A percentile compares a stretch with the other conserved stretches of the same genome.
These are phyloP conservation scores for Ramaria sp. DNA, from an alignment of 768 basidiomycete species.

Conservation along the genomic window DNA sequence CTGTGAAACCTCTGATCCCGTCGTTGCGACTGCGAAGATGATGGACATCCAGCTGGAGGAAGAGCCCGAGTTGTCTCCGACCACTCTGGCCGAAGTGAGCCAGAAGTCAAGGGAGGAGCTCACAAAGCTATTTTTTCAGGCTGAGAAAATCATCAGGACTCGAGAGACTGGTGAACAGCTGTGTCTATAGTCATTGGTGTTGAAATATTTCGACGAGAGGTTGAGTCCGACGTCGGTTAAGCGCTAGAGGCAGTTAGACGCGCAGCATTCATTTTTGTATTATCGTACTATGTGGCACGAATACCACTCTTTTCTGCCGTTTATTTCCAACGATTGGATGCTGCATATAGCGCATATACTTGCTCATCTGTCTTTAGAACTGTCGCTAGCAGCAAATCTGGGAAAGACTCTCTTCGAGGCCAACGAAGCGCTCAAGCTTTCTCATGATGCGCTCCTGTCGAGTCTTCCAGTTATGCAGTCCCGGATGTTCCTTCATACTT, in stretches of 20 bases:
- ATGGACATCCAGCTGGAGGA: slow-evolving; percentile 10
- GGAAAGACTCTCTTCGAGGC: slow-evolving; percentile 61
- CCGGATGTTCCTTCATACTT: slow-evolving; percentile 13
- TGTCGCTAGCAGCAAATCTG: slow-evolving; percentile 54
- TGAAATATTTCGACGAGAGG: too few relatives aligned
- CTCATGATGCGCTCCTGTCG: slow-evolving; percentile 61
- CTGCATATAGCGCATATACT: not conserved
- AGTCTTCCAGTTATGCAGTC: slow-evolving; percentile 42
- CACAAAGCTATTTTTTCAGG: slow-evolving; percentile 55
- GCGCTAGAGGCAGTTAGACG: too few relatives aligned
- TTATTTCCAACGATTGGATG: too few relatives aligned
- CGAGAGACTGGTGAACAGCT: slow-evolving; percentile 58
- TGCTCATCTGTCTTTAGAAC: slow-evolving; percentile 32
- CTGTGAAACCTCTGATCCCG: slow-evolving; percentile 14
- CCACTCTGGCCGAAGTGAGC: slow-evolving; percentile 9
- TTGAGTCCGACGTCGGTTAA: too few relatives aligned
- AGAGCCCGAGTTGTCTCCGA: not conserved
- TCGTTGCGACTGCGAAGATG: slow-evolving; percentile 11
- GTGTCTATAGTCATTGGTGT: not conserved
- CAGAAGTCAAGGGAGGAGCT: slow-evolving; percentile 69
- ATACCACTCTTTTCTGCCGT: too few relatives aligned
- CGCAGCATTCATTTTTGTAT: too few relatives aligned
- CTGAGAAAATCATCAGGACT: slow-evolving; percentile 64
- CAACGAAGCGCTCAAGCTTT: slow-evolving; percentile 55
- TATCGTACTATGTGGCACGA: too few relatives aligned